A percentile compares a stretch with the other conserved stretches of the same genome.
Evolutionary conservation across 2,329 filamentous ascomycete genomes (phyloP).

Genomic region (Phaeosphaeriaceae sp.): DNA sequence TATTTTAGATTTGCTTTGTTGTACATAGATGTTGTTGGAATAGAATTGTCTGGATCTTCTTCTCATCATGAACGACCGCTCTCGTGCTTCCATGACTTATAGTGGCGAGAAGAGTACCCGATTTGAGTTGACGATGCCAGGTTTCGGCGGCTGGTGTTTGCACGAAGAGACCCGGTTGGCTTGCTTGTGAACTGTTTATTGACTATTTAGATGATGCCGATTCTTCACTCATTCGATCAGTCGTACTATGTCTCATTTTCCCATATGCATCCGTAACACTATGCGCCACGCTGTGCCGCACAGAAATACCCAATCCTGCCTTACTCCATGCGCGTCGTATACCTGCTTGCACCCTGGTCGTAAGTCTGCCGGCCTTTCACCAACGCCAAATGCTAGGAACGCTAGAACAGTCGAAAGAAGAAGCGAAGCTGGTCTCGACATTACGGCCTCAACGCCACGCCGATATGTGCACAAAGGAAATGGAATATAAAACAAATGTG

Average conservation of each 20-base stretch:
- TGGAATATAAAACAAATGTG: background rate
- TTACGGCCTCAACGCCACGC: conserved; percentile 2
- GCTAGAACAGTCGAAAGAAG: conserved; percentile 1
- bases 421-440: background rate
- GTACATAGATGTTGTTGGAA: background rate
- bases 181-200: background rate
- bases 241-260: background rate
- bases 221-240: background rate
- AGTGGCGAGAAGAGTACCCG: too few relatives aligned
- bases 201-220: background rate
- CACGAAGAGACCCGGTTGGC: background rate
- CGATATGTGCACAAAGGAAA: background rate
- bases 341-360: background rate
- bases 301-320: background rate
- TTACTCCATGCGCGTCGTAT: background rate
- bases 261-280: background rate
- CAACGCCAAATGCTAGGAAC: conserved; percentile 1
- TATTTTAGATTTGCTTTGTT: background rate
- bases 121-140: background rate
- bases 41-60: background rate
- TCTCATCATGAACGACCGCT: background rate
- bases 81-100: background rate
- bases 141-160: background rate
- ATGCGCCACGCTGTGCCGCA: background rate
- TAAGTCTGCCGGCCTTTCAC: background rate